Evolutionary conservation across 768 basidiomycete species (phyloP).

Genomic region (Clathrus columnatus): DNA sequence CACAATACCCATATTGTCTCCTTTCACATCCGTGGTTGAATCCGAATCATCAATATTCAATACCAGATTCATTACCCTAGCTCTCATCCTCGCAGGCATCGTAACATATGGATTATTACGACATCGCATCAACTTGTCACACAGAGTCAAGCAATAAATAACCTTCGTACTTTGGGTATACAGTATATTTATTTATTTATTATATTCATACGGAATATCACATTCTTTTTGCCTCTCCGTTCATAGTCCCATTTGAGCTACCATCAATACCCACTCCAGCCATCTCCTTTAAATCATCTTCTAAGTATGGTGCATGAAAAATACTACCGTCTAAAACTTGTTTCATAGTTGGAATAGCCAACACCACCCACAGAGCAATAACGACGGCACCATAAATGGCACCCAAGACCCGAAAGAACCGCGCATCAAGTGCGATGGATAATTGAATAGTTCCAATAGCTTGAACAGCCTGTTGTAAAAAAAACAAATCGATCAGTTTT

Average conservation of each 20-base stretch:
- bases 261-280: background rate
- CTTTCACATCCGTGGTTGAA: slow-evolving; percentile 74
- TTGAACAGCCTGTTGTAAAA: slow-evolving; percentile 28
- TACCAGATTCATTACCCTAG: slow-evolving; percentile 34
- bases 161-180: too few species aligned
- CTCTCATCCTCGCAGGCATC: slow-evolving; percentile 32
- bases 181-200: too few species aligned
- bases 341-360: slow-evolving; percentile 6
- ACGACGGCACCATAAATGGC: slow-evolving; percentile 26
- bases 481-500: too few species aligned
- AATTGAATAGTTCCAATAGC: slow-evolving; percentile 42
- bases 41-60: slow-evolving; percentile 59
- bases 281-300: background rate
- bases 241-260: too few species aligned
- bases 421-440: slow-evolving; percentile 38
- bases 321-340: slow-evolving; percentile 4
- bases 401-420: slow-evolving; percentile 44
- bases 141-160: too few species aligned
- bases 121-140: slow-evolving; percentile 30
- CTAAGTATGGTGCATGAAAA: slow-evolving; percentile 1
- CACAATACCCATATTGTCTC: slow-evolving; percentile 70
- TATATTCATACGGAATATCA: too few species aligned
- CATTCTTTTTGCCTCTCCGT: too few species aligned
- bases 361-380: background rate
- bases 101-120: slow-evolving; percentile 37